Conservation (phyloP, 805 yeast species). For the Ogataea pilisensis region DNA sequence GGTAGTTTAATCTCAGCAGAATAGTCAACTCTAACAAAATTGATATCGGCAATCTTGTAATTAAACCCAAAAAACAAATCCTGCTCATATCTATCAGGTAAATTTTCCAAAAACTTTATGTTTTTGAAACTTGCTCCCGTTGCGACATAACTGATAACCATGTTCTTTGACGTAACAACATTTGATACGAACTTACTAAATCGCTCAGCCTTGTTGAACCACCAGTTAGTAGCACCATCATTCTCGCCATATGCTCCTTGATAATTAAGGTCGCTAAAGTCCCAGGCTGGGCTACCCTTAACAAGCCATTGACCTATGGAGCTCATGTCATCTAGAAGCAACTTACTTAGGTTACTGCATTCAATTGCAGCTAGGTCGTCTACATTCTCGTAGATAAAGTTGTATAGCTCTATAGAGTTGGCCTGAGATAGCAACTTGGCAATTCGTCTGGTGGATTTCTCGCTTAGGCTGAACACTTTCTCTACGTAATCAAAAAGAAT, state of each 20-base stretch:
- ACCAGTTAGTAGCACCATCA: conserved; percentile 34
- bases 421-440: conserved; percentile 44
- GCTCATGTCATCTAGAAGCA: conserved; percentile 35
- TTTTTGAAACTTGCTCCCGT: conserved; percentile 9
- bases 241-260: conserved; percentile 31
- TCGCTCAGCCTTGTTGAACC: conserved; percentile 37
- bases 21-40: not conserved
- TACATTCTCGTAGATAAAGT: conserved; percentile 39
- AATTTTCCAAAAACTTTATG: not conserved
- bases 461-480: conserved; percentile 11
- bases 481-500: conserved; percentile 32
- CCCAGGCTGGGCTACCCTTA: conserved; percentile 36
- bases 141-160: conserved; percentile 35
- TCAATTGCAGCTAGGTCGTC: conserved; percentile 43
- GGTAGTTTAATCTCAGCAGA: conserved; percentile 19
- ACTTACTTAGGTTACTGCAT: conserved; percentile 37
- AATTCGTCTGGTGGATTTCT: conserved; percentile 23
- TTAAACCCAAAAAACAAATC: conserved; percentile 46
- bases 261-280: conserved; percentile 13
- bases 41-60: conserved; percentile 23
- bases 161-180: conserved; percentile 29
- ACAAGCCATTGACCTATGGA: conserved; percentile 37
- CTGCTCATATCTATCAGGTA: conserved; percentile 1
- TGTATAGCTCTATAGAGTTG: conserved; percentile 42
- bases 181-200: conserved; percentile 33